Base-by-base conservation (phyloP, 305 asterid species). In the Solanum aculeatissimum region DNA sequence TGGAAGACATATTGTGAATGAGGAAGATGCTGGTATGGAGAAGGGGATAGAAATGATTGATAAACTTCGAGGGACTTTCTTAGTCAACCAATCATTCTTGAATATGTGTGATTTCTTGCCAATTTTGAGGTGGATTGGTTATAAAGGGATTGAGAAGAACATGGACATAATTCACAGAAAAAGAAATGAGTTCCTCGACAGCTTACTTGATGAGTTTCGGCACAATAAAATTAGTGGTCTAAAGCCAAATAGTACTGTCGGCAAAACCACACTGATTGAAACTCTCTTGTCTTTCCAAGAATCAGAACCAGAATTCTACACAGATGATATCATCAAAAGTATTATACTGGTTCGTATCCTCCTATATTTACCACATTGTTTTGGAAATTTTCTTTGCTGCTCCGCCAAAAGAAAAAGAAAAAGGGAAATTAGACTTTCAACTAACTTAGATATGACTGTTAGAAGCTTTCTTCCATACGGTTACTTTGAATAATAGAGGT, bases 221-320 rank as follows among this genome's bases (percentile, higher is more conserved):
- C 40, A 54, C 32, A 23, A 78, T 14, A 69, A 74, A 1, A n/a
- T 21, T 16, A 6, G 12, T 55, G 23, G 2, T 29, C 29, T 10
- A 14, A 23, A 53, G 21, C 60, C n/a, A 42, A 29, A 32, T 84
- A 65, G 55, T 29, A 29, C 32, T 29, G 2, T 29, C 2, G 66
- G 81, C 27, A 18, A 63, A 19, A 84, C 74, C 35, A 25, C 78
- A 3, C 5, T 86, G 49, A 72, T 88, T 49, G 43, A 9, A 75
- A 45, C 54, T 19, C 57, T 88, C 1, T 65, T 88, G 35, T 81
- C 84, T 19, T 86, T 74, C 2, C 90, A 77, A 71, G 84, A 86
- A 75, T 80, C 68, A 3, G 88, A 88, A 9, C 88, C 88, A 75
- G 90, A 86, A 1, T 84, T 88, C 23, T 54, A 86, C 83, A 65